Evolutionary conservation across 768 basidiomycete genomes (phyloP).

Genomic region (Pleurotus sapidus): DNA sequence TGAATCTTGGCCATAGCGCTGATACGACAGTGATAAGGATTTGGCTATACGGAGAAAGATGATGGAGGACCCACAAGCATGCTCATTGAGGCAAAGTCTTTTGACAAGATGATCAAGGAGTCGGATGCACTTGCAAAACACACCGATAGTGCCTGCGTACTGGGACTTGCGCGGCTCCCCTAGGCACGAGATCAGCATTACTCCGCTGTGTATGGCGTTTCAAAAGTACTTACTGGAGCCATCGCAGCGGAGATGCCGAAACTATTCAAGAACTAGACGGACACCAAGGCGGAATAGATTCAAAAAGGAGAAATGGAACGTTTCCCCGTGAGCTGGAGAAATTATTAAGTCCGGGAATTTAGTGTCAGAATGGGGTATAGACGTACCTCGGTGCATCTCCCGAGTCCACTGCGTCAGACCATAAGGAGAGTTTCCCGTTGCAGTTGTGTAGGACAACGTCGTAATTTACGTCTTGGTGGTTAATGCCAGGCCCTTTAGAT

Average conservation of each 20-base stretch:
- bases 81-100: slow-evolving; percentile 70
- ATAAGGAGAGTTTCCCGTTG: slow-evolving; percentile 68
- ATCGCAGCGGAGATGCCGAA: slow-evolving; percentile 72
- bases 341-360: slow-evolving; percentile 10
- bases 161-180: slow-evolving; percentile 58
- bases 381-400: slow-evolving; percentile 69
- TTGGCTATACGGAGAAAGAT: not conserved
- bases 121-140: slow-evolving; percentile 77
- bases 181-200: slow-evolving; percentile 19
- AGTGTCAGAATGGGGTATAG: not conserved
- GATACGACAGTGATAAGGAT: slow-evolving; percentile 12
- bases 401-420: slow-evolving; percentile 71
- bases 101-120: slow-evolving; percentile 66
- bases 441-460: slow-evolving; percentile 70
- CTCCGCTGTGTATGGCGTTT: too few relatives aligned
- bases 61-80: slow-evolving; percentile 54
- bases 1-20: slow-evolving; percentile 86
- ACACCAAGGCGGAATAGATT: slow-evolving; percentile 77
- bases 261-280: slow-evolving; percentile 78
- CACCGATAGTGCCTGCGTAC: slow-evolving; percentile 62
- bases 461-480: slow-evolving; percentile 65
- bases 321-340: slow-evolving; percentile 60
- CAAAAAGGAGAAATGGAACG: slow-evolving; percentile 75
- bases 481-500: slow-evolving; percentile 40
- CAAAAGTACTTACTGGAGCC: slow-evolving; percentile 41